Base-by-base conservation (phyloP, 345 rosid species). In the Populus ilicifolia region DNA sequence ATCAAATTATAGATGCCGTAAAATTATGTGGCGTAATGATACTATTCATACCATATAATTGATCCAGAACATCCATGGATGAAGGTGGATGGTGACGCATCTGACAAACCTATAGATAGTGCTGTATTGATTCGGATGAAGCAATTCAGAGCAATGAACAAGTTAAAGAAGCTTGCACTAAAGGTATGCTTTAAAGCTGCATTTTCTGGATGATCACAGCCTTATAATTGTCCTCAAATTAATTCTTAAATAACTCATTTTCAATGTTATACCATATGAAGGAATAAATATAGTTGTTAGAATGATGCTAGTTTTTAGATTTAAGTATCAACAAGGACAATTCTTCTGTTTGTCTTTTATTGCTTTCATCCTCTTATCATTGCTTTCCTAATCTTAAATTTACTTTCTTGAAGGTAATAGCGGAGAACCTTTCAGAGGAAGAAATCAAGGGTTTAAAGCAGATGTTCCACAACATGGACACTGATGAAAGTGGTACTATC, bases 81-180 rank as follows among this genome's bases (percentile, higher is more conserved):
- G 39, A 82, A 71, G 71, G 75, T 35, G 56, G 82, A 48, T 5
- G 82, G 82, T 3, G 74, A 71, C 27, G 85, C 77, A 27, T 75
- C 82, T 25, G 77, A 75, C 29, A 59, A 18, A 30, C 82, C 80
- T 2, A 71, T 79, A 13, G 80, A 79, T 48, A 82, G 82, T 66
- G 85, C 77, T 71, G 85, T 82, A 50, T 50, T 79, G 4, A 59
- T 13, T 30, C 72, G 85, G 71, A 41, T 82, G 67, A 82, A 72
- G 68, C 80, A 82, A 44, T 79, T 79, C 35, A 72, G 85, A 79
- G 82, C 85, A 39, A 82, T 82, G 85, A 82, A 82, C 79, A 82
- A 82, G 75, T 62, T 82, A 17, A 79, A 82, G 72, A 82, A 79
- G 61, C 80, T 82, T 27, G 82, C 85, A 1, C 54, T 82, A n/a